Base-by-base conservation (phyloP, 2,329 filamentous ascomycete genomes). In the Ceratocystis cacaofunesta region DNA sequence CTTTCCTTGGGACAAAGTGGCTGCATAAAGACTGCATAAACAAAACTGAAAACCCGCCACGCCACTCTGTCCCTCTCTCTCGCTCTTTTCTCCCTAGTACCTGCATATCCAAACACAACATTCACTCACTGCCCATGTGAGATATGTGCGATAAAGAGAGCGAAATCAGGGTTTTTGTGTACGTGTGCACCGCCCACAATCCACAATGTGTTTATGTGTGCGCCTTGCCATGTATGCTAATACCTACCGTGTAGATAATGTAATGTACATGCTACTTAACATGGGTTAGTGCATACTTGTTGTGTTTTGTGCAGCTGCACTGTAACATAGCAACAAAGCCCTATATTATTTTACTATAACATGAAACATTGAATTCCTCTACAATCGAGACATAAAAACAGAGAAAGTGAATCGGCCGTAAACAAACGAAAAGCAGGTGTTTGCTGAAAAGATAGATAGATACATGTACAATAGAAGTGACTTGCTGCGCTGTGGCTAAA, bases 291-390 rank as follows among this genome's bases (percentile, higher is more conserved):
- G 17, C 41, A 44, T 61, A 2, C 2, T 15, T 61, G 28, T 15
- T 61, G 28, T 32, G 52, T 30, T 58, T 58, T 58, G 15, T 58
- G 55, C 55, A 58, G 12, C 30, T 58, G 55, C 55, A 58, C 25
- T 58, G 55, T 32, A 58, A 36, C 55, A 58, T 58, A 36, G 55
- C 55, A 30, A 58, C 25, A 25, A 25, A 52, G 48, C 48, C 48
- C 22, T 52, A 52, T 17, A 50, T 10, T 5, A 52, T 25, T 15
- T 52, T n/a, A 28, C 48, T 25, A 52, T 7, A 52, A 52, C 48
- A 52, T 25, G 17, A 52, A 52, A 52, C 46, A 10, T 12, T 41
- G 46, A 5, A 48, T 19, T 19, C 44, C 17, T 1, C 15, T 17
- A 48, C 44, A n/a, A 15, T 48, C n/a, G 0, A 19, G 1, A 2